phyloP scores from a whole-genome alignment of 1,139 yeast genomes.

The Suhomyces atakaporum region DNA sequence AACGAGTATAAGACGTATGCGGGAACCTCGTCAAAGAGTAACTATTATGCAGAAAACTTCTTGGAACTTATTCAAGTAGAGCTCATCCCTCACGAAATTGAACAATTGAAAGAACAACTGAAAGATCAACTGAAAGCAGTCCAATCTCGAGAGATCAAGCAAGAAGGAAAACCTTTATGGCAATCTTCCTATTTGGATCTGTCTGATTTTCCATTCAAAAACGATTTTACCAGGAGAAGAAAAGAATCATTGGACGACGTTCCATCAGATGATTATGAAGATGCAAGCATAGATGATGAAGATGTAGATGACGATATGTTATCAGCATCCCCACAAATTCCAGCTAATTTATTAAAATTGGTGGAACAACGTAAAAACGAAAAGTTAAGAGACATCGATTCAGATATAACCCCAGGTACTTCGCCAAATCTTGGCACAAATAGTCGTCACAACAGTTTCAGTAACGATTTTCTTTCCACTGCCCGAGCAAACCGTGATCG shows the following conservation, averaged over 20 bases:
- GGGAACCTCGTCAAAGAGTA: conserved; percentile 60
- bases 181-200: conserved; percentile 5
- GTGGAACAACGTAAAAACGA: conserved; percentile 54
- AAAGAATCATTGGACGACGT: conserved; percentile 18
- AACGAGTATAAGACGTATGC: conserved; percentile 82
- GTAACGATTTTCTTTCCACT: conserved; percentile 24
- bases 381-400: conserved; percentile 21
- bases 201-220: conserved; percentile 1
- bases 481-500: conserved; percentile 29
- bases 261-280: conserved; percentile 17
- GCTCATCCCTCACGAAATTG: conserved; percentile 46
- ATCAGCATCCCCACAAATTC: conserved; percentile 69
- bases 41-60: conserved; percentile 80
- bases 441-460: conserved; percentile 30
- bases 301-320: conserved; percentile 53
- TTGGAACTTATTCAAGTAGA: conserved; percentile 69
- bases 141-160: conserved; percentile 5
- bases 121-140: conserved; percentile 13
- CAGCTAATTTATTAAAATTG: conserved; percentile 56
- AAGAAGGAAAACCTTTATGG: conserved; percentile 6
- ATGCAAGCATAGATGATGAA: conserved; percentile 39
- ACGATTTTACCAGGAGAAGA: conserved; percentile 9
- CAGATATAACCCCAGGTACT: conserved; percentile 34
- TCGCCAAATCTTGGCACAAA: conserved; percentile 30
- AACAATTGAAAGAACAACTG: conserved; percentile 27